Evolutionary conservation across 1,139 yeast genomes (phyloP).

Genomic region (Taphrina betulina): DNA sequence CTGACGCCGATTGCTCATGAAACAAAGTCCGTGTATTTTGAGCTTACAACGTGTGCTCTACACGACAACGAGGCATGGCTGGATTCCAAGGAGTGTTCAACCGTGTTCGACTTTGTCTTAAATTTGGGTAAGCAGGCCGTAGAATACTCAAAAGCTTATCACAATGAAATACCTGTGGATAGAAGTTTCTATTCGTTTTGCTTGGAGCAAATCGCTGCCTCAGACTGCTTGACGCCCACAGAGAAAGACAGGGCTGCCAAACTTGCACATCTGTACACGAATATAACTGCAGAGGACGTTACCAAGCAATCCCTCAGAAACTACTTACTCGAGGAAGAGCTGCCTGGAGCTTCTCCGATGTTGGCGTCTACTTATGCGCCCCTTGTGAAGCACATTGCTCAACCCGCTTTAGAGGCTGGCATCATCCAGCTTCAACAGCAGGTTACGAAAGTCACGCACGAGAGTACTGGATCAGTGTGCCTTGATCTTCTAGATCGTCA

Average conservation of each 20-base stretch:
- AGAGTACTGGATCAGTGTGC: neutral
- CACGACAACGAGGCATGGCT: slow-evolving; percentile 5
- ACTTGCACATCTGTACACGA: slow-evolving; percentile 17
- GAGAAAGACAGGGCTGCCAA: slow-evolving; percentile 9
- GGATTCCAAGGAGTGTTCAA: neutral
- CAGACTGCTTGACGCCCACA: neutral
- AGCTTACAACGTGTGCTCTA: slow-evolving; percentile 9
- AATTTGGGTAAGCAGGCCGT: slow-evolving; percentile 8
- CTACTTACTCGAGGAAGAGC: slow-evolving; percentile 13
- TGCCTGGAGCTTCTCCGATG: slow-evolving; percentile 19
- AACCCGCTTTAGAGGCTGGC: neutral
- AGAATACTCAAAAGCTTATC: slow-evolving; percentile 3
- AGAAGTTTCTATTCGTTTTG: slow-evolving; percentile 12
- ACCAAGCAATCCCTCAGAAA: slow-evolving; percentile 16
- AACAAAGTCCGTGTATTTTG: neutral
- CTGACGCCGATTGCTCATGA: slow-evolving; percentile 9
- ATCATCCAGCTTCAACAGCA: neutral
- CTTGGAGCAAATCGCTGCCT: neutral
- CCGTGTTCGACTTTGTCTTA: slow-evolving; percentile 14
- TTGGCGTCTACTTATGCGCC: slow-evolving; percentile 19
- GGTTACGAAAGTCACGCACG: neutral
- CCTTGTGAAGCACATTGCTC: slow-evolving; percentile 1
- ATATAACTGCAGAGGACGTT: slow-evolving; percentile 18
- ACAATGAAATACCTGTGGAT: neutral
- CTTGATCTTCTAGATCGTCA: no score